Evolutionary conservation across 2,329 filamentous ascomycete genomes (phyloP).

Genomic region (Aaosphaeria arxii): DNA sequence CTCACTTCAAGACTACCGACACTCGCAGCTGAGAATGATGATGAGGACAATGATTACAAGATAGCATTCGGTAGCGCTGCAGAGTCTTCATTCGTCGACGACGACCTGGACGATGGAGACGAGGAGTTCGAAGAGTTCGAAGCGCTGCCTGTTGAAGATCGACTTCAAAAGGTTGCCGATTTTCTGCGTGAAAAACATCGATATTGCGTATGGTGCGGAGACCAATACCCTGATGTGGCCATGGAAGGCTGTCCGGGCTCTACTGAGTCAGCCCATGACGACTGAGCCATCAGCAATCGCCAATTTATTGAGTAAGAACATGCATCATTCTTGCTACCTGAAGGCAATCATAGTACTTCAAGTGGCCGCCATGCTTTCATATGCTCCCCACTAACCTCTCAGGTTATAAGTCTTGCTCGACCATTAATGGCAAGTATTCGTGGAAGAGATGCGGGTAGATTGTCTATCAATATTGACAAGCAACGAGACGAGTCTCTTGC

Average conservation of each 20-base stretch:
- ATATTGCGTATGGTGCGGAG: slow-evolving; percentile 98
- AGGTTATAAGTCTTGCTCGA: no score
- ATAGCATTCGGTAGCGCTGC: slow-evolving; percentile 59
- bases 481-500: no score
- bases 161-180: slow-evolving; percentile 62
- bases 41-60: slow-evolving; percentile 71
- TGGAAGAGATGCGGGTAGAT: no score
- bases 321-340: no score
- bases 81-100: slow-evolving; percentile 57
- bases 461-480: no score
- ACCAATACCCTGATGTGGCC: slow-evolving; percentile 65
- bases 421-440: no score
- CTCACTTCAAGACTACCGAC: slow-evolving; percentile 55
- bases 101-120: slow-evolving; percentile 75
- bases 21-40: slow-evolving; percentile 60
- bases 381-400: no score
- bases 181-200: slow-evolving; percentile 68
- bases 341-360: no score
- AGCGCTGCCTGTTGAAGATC: slow-evolving; percentile 63
- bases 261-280: slow-evolving; percentile 76
- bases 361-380: no score
- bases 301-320: no score
- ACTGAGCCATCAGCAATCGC: background rate
- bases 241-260: slow-evolving; percentile 89
- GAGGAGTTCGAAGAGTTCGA: slow-evolving; percentile 78